Evolutionary conservation across 192 early-diverging fungal species (phyloP).

Genomic region (Backusella luteola): DNA sequence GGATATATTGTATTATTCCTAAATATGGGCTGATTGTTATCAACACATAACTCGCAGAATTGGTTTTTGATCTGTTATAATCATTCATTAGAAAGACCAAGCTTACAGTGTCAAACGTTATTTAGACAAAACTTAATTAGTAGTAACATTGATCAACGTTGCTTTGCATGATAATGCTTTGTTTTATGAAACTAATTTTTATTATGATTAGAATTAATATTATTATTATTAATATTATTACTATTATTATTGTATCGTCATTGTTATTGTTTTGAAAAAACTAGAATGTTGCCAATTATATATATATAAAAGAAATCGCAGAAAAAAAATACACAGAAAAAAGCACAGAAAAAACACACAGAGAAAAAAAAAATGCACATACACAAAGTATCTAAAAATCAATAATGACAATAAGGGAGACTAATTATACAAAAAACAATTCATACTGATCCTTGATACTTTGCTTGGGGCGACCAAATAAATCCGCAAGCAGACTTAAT

Average conservation of each 20-base stretch:
- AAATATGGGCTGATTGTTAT: neutral
- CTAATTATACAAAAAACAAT: neutral
- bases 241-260: neutral
- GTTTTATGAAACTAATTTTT: neutral
- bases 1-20: neutral
- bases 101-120: neutral
- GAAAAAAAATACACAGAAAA: neutral
- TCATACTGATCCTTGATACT: conserved; percentile 4
- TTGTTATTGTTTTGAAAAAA: neutral
- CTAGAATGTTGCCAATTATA: neutral
- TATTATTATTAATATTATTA: neutral
- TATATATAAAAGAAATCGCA: neutral
- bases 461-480: neutral
- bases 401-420: neutral
- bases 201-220: neutral
- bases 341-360: neutral
- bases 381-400: neutral
- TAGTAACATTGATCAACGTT: neutral
- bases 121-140: neutral
- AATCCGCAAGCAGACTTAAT: neutral
- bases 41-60: too few species aligned
- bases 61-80: neutral
- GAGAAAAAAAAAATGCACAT: neutral
- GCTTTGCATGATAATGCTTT: neutral
- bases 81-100: neutral